Conservation (phyloP, 805 yeast species). For the Lipomyces anomalus region DNA sequence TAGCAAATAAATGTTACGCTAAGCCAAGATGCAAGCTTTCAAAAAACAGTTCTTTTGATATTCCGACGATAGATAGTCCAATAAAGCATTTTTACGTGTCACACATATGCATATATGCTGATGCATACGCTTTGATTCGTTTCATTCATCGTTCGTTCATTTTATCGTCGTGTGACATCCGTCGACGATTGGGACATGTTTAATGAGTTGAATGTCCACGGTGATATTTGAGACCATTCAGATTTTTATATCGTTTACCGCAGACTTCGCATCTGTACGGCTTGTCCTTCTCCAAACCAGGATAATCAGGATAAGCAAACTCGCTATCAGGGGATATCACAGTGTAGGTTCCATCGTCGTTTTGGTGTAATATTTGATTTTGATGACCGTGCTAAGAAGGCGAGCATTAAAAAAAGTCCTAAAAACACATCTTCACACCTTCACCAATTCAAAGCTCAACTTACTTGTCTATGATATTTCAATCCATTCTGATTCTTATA, state of each 20-base stretch:
- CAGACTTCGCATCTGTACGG: constrained; percentile 98
- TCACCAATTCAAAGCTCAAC: neutral
- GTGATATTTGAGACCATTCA: constrained; percentile 94
- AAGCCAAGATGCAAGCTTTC: no score
- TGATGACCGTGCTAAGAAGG: constrained; percentile 83
- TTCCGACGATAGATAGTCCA: no score
- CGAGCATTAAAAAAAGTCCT: no score
- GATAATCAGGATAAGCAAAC: constrained; percentile 86
- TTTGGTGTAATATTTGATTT: constrained; percentile 83
- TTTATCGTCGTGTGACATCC: no score
- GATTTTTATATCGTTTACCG: constrained; percentile 92
- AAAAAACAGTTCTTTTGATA: no score
- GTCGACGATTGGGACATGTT: no score
- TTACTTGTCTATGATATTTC: constrained; percentile 70
- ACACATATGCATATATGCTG: no score
- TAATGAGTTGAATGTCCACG: constrained; percentile 97
- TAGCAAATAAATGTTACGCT: no score
- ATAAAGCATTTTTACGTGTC: no score
- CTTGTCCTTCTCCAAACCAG: constrained; percentile 94
- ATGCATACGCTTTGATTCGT: no score
- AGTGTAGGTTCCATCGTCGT: constrained; percentile 87
- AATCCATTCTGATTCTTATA: constrained; percentile 97
- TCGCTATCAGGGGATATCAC: constrained; percentile 80
- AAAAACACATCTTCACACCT: no score
- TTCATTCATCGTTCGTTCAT: no score